Conservation (phyloP, 495 filamentous ascomycete genomes). For the Aspergillus nidulans region DNA sequence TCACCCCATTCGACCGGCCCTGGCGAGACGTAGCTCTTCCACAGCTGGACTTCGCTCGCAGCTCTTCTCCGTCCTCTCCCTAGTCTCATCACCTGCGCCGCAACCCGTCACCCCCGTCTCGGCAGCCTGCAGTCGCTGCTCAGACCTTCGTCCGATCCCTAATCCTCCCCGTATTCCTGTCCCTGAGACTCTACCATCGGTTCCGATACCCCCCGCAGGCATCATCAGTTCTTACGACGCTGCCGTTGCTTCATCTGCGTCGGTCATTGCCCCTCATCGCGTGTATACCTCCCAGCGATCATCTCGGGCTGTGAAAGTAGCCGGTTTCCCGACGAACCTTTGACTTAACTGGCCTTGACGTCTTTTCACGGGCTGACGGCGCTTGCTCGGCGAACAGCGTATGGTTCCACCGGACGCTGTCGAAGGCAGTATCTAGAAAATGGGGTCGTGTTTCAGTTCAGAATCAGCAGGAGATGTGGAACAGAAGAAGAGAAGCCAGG, state of each 20-base stretch:
- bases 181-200: slow-evolving; percentile 13
- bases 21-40: slow-evolving; percentile 9
- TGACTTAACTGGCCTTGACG: slow-evolving; percentile 4
- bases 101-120: slow-evolving; percentile 15
- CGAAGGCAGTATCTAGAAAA: slow-evolving; percentile 36
- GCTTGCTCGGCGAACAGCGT: slow-evolving; percentile 24
- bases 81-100: slow-evolving; percentile 19
- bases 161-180: slow-evolving; percentile 6
- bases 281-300: not conserved
- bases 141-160: slow-evolving; percentile 16
- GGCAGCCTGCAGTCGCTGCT: slow-evolving; percentile 22
- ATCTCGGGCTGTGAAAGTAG: not conserved
- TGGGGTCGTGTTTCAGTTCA: slow-evolving; percentile 89
- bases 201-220: slow-evolving; percentile 9
- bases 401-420: slow-evolving; percentile 25
- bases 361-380: slow-evolving; percentile 18
- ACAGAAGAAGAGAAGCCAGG: slow-evolving; percentile 88
- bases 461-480: slow-evolving; percentile 73
- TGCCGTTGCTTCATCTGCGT: slow-evolving; percentile 2
- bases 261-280: slow-evolving; percentile 9
- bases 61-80: slow-evolving; percentile 14
- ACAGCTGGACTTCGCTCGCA: slow-evolving; percentile 5
- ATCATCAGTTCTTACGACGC: slow-evolving; percentile 9
- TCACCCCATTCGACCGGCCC: slow-evolving; percentile 12
- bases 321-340: not conserved